Percentiles rank a stretch among this genome's conserved stretches.
phyloP scores from a whole-genome alignment of 163 green algal species.

The Botryococcus braunii region DNA sequence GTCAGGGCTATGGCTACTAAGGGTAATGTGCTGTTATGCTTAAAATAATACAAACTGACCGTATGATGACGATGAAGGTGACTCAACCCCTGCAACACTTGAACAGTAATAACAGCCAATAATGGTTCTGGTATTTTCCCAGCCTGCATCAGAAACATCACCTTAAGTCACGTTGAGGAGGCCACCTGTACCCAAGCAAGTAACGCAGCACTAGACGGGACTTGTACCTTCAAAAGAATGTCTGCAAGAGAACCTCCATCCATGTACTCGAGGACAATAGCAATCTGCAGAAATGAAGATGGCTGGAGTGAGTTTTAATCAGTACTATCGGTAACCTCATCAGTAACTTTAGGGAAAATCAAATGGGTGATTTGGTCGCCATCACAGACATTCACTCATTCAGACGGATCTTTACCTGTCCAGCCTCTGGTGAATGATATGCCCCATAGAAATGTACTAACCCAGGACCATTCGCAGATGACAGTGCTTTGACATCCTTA shows the following conservation, averaged over 20 bases:
- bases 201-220: no score
- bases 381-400: no score
- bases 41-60: background rate
- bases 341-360: background rate
- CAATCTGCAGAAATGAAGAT: constrained; percentile 55
- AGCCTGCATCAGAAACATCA: constrained; percentile 28
- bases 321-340: no score
- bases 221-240: constrained; percentile 54
- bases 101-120: constrained; percentile 59
- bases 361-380: background rate
- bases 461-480: constrained; percentile 45
- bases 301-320: no score
- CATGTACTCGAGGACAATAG: constrained; percentile 94
- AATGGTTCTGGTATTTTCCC: constrained; percentile 69
- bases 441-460: constrained; percentile 83
- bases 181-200: no score
- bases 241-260: constrained; percentile 87
- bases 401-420: constrained; percentile 42
- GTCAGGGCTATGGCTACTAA: background rate
- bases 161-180: no score
- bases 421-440: constrained; percentile 65
- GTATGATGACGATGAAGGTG: constrained; percentile 55
- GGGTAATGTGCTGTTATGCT: background rate
- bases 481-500: constrained; percentile 86
- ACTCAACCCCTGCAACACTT: constrained; percentile 58